Evolutionary conservation across 2,329 filamentous ascomycete genomes (phyloP), one percentile per base, ranked within the genome.

Genomic region (Colletotrichum melonis): DNA sequence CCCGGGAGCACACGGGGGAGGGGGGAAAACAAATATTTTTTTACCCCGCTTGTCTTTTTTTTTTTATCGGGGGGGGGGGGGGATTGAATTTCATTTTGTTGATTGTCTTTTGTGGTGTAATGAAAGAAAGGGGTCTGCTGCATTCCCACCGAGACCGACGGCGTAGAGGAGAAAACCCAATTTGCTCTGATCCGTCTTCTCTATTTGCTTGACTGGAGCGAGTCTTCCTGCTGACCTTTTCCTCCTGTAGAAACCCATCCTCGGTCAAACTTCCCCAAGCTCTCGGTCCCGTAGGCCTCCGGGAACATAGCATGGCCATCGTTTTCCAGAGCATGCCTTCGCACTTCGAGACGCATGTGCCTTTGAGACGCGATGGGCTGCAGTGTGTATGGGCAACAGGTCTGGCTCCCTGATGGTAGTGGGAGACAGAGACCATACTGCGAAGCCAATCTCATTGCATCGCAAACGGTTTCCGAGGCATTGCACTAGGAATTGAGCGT

Each of bases 81-180:
- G 32, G 38, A 1, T 49, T 22, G 42, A 22, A 11, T 22, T 49
- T 42, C 42, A 49, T 49, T 22, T 54, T 35, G 35, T 12, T 64
- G 7, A 28, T 55, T 59, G 14, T 55, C 19, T 55, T 35, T 35
- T 32, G 65, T 59, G 26, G 54, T 69, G 52, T 16, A 55, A 55
- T 55, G 28, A 63, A 24, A 63, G 52, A 52, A 30, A 65, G 63
- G 59, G 30, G 28, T 42, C 38, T 42, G 38, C 63, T n/a, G 54
- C 66, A 55, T 69, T 69, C 54, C 66, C 28, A 59, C 42, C 49
- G 42, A 38, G 28, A 49, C 66, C n/a, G 26, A 69, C n/a, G 19
- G 63, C 30, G 26, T 49, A 26, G 28, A 56, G 19, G 24, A 71
- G 55, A 24, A 35, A 60, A 32, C 30, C 19, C 54, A 55, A 26